Base-by-base conservation (phyloP, 495 filamentous ascomycete genomes). In the Xylaria longipes region DNA sequence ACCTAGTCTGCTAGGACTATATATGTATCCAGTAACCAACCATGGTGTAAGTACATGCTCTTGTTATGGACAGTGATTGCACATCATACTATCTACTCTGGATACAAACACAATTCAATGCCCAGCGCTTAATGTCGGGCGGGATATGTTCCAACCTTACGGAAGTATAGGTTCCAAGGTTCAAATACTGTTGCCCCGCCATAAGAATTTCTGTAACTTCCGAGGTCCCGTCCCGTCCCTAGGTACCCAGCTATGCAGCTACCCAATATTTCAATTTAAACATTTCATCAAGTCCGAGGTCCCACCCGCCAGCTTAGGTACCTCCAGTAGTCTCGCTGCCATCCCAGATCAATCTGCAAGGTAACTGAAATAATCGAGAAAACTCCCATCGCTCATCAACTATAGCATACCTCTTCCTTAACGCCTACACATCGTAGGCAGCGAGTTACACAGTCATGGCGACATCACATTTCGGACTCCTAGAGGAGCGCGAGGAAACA, bases 401-500 rank as follows among this genome's bases (percentile, higher is more conserved):
- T 41, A 63, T 52, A 35, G 20, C 14, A 66, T 20, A 50, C 15
- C 33, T 22, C 35, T 3, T 50, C 39, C 61, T 56, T 33, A 17
- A 41, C 46, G 8, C 25, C 25, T 27, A 48, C 22, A n/a, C 68
- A 45, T n/a, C 5, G 14, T 63, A 6, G 11, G 22, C 14, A 43
- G n/a, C 12, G 22, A 63, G 3, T 5, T 37, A 3, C 73, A 66
- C 29, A 33, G 54, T 12, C 48, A 79, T 79, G 77, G 77, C 77
- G 15, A 68, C 74, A 41, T 52, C 43, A 43, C 71, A 77, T 62
- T 79, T 76, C 61, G 77, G 77, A 11, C 80, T 87, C 39, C 83
- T 88, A 6, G 83, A 86, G 33, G 82, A 83, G 68, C 81, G 84
- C 43, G 87, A 87, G 65, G 87, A 89, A 90, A 94, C 97, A 80